phyloP scores from a whole-genome alignment of 2,329 filamentous ascomycete species.

The Endoconidiophora polonica region DNA sequence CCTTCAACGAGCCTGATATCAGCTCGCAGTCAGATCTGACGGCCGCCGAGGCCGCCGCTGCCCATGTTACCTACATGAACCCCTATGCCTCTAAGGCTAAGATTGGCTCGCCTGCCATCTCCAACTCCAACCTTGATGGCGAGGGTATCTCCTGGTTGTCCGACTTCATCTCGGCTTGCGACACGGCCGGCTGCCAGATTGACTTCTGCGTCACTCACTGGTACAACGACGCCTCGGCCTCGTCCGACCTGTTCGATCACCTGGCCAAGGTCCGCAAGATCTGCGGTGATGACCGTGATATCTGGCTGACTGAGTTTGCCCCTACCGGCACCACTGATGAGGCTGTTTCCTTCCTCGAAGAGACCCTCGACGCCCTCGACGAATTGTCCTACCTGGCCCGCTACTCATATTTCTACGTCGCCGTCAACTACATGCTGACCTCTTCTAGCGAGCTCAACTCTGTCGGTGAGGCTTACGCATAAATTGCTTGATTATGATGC shows the following conservation, averaged over 20 bases:
- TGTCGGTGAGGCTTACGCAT: conserved; percentile 33
- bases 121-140: conserved; percentile 34
- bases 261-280: conserved; percentile 28
- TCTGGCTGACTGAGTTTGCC: conserved; percentile 52
- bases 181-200: conserved; percentile 29
- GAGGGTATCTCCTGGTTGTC: conserved; percentile 41
- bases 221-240: conserved; percentile 36
- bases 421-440: conserved; percentile 26
- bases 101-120: conserved; percentile 43
- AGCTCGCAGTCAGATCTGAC: conserved; percentile 40
- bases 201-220: conserved; percentile 49
- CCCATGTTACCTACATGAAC: conserved; percentile 38
- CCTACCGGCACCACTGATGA: conserved; percentile 29
- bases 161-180: conserved; percentile 35
- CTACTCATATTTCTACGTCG: conserved; percentile 39
- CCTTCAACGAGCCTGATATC: conserved; percentile 59
- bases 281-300: conserved; percentile 29
- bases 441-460: conserved; percentile 25
- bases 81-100: conserved; percentile 34
- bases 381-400: conserved; percentile 32
- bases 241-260: conserved; percentile 37
- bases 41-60: conserved; percentile 32
- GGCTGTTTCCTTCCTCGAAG: conserved; percentile 31
- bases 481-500: background rate
- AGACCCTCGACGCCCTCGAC: conserved; percentile 32